Evolutionary conservation across 78 protist species (phyloP).

Genomic region (Dictyostelium capitatum): DNA sequence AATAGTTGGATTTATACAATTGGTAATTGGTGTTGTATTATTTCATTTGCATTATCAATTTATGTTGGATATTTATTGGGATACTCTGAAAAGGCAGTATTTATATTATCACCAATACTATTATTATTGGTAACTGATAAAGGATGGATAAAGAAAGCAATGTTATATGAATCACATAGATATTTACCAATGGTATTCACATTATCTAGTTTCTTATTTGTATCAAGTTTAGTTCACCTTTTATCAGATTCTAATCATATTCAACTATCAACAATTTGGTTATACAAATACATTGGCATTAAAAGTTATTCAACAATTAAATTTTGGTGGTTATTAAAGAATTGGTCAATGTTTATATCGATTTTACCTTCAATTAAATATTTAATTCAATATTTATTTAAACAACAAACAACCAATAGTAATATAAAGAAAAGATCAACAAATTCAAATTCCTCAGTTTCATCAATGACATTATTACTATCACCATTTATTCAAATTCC

Average conservation of each 20-base stretch:
- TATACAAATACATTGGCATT: background rate
- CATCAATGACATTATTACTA: background rate
- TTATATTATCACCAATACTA: slow-evolving; percentile 49
- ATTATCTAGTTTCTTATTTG: background rate
- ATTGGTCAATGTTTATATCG: slow-evolving; percentile 8
- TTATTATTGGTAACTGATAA: slow-evolving; percentile 19
- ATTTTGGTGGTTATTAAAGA: slow-evolving; percentile 36
- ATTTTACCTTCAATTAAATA: slow-evolving; percentile 25
- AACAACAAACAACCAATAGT: background rate
- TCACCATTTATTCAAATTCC: slow-evolving; percentile 9
- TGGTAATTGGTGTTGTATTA: slow-evolving; percentile 19
- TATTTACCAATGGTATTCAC: slow-evolving; percentile 38
- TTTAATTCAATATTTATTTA: slow-evolving; percentile 15
- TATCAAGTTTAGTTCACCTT: background rate
- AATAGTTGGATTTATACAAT: background rate
- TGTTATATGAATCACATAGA: slow-evolving; percentile 29
- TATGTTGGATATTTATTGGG: slow-evolving; percentile 7
- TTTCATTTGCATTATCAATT: background rate
- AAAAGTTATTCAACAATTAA: background rate
- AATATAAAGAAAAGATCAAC: background rate
- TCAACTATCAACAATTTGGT: background rate
- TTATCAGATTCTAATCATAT: background rate
- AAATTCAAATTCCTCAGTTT: background rate
- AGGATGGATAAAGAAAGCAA: background rate
- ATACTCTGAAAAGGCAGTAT: slow-evolving; percentile 18